Conservation (phyloP, 129 eudicot genomes). For the Artemisia argyi region DNA sequence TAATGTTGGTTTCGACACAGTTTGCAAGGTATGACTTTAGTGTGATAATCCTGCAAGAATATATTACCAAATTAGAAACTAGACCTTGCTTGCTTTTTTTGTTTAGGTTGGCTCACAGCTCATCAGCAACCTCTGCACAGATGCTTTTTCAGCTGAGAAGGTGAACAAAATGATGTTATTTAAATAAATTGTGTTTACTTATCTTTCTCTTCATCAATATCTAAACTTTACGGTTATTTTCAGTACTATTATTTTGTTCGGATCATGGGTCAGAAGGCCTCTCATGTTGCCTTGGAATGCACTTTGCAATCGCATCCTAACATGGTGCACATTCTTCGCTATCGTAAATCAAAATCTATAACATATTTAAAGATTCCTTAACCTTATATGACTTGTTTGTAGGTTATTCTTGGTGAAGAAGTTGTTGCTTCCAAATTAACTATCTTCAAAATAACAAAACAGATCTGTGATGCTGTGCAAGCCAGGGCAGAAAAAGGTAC, state of each 20-base stretch:
- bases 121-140: constrained; percentile 98
- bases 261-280: no score
- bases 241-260: no score
- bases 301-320: no score
- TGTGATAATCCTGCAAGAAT: no score
- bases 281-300: no score
- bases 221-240: no score
- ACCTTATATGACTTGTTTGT: no score
- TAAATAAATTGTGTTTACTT: neutral
- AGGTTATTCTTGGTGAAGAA: constrained; percentile 5
- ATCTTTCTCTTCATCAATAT: no score
- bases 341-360: no score
- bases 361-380: no score
- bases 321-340: no score
- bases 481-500: no score
- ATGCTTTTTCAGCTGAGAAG: constrained; percentile 97
- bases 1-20: constrained; percentile 54
- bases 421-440: neutral
- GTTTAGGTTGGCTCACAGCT: constrained; percentile 83
- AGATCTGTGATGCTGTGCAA: neutral
- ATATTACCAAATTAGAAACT: neutral
- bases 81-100: constrained; percentile 13
- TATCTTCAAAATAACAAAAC: neutral
- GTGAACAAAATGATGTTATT: constrained; percentile 35
- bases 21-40: constrained; percentile 84